Percentiles rank a stretch among this genome's conserved stretches.
Conservation (phyloP, 345 rosid genomes). For the Psidium friedrichsthalianum region DNA sequence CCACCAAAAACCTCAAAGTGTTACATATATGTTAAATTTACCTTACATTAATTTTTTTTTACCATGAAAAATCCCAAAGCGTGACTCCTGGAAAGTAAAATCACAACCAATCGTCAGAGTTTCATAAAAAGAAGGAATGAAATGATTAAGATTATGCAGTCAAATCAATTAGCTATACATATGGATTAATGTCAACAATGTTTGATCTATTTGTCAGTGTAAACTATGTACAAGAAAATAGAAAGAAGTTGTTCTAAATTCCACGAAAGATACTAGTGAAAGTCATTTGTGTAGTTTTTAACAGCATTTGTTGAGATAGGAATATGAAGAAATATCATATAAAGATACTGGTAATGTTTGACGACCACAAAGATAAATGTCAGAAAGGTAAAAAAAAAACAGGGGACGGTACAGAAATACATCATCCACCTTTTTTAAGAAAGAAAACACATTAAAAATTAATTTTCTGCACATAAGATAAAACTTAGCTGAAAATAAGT, state of each 20-base stretch:
- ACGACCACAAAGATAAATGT: no score
- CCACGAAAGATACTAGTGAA: not conserved
- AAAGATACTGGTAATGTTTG: not conserved
- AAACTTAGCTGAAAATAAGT: no score
- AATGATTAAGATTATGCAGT: not conserved
- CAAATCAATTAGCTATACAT: not conserved
- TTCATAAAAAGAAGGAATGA: not conserved
- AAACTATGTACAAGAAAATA: not conserved
- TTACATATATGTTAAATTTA: no score
- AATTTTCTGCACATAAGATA: no score
- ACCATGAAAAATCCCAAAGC: no score
- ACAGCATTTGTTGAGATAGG: not conserved
- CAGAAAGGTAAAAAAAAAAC: no score
- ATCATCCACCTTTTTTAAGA: no score
- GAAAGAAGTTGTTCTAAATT: not conserved
- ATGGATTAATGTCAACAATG: not conserved
- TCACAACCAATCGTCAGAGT: fast-evolving
- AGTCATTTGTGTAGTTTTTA: not conserved
- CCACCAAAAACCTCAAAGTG: no score
- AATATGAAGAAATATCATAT: not conserved
- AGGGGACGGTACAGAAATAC: no score
- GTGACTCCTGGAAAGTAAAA: not conserved
- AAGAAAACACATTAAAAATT: no score
- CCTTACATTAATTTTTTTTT: no score
- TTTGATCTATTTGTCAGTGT: not conserved